These are phyloP conservation scores for Rhazya stricta DNA, from an alignment of 257 asterid genomes.

Conservation along the genomic window DNA sequence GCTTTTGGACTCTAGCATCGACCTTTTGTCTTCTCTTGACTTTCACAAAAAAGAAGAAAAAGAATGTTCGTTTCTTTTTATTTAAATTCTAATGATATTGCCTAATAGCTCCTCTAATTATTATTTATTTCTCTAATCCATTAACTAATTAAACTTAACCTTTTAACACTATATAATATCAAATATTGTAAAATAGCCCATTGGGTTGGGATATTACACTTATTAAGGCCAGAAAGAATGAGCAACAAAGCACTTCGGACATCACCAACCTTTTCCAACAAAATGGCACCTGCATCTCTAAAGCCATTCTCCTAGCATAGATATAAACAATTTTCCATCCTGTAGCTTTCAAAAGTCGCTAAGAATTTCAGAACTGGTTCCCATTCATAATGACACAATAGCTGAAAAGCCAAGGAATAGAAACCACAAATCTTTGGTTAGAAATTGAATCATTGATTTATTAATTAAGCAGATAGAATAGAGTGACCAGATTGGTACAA, in stretches of 20 bases:
- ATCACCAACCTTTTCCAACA: conserved; percentile 96
- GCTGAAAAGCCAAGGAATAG: conserved; percentile 45
- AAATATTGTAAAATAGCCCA: too few relatives aligned
- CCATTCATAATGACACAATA: conserved; percentile 71
- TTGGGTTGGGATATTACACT: too few relatives aligned
- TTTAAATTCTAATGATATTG: too few relatives aligned
- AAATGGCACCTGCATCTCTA: conserved; percentile 82
- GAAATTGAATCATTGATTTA: not conserved
- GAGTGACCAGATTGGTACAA: not conserved
- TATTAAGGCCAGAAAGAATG: conserved; percentile 59
- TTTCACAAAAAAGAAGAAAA: not conserved
- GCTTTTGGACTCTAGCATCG: not conserved
- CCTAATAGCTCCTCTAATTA: too few relatives aligned
- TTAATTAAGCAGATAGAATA: not conserved
- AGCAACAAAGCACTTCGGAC: conserved; percentile 85
- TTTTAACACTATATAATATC: too few relatives aligned
- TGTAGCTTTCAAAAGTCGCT: conserved; percentile 93
- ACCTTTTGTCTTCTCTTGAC: too few relatives aligned
- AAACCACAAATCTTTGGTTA: not conserved
- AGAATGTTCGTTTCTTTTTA: not conserved
- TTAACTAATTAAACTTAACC: too few relatives aligned
- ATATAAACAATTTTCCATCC: conserved; percentile 84
- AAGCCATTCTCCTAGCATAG: conserved; percentile 88
- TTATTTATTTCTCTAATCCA: too few relatives aligned
- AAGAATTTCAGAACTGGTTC: conserved; percentile 81